Evolutionary conservation across 495 filamentous ascomycete species (phyloP).

Genomic region (Haplographium delicatum): DNA sequence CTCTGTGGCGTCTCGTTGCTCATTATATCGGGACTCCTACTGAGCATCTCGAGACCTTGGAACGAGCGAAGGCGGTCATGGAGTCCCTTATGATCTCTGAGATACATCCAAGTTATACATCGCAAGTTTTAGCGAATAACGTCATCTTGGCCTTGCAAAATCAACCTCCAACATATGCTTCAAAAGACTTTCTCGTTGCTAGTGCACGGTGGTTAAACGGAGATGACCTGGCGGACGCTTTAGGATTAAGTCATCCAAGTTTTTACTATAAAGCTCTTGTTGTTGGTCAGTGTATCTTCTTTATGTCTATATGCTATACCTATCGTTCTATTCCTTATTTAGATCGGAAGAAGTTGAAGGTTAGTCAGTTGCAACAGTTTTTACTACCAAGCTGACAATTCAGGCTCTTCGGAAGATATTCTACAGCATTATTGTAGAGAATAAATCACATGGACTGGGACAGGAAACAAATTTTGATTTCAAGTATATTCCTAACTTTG

Average conservation of each 20-base stretch:
- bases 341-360: conserved; percentile 52
- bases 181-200: conserved; percentile 58
- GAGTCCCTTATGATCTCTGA: conserved; percentile 59
- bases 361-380: conserved; percentile 19
- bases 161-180: conserved; percentile 58
- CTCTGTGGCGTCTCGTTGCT: conserved; percentile 70
- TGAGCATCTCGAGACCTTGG: conserved; percentile 47
- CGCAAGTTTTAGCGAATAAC: conserved; percentile 62
- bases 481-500: conserved; percentile 23
- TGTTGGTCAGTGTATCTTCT: conserved; percentile 63
- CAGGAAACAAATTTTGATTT: conserved; percentile 24
- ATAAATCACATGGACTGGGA: conserved; percentile 18
- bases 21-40: conserved; percentile 66
- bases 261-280: conserved; percentile 56
- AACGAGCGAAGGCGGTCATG: conserved; percentile 54
- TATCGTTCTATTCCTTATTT: conserved; percentile 50
- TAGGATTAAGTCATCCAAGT: conserved; percentile 53
- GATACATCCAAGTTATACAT: conserved; percentile 56
- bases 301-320: conserved; percentile 48
- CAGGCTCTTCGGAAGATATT: conserved; percentile 16
- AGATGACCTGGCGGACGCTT: conserved; percentile 49
- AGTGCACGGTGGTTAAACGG: conserved; percentile 67
- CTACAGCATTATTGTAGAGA: conserved; percentile 16
- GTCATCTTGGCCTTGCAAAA: conserved; percentile 61
- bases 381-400: not conserved